Evolutionary conservation across 2,329 filamentous ascomycete genomes (phyloP).

Genomic region (Ophiostoma quercus): DNA sequence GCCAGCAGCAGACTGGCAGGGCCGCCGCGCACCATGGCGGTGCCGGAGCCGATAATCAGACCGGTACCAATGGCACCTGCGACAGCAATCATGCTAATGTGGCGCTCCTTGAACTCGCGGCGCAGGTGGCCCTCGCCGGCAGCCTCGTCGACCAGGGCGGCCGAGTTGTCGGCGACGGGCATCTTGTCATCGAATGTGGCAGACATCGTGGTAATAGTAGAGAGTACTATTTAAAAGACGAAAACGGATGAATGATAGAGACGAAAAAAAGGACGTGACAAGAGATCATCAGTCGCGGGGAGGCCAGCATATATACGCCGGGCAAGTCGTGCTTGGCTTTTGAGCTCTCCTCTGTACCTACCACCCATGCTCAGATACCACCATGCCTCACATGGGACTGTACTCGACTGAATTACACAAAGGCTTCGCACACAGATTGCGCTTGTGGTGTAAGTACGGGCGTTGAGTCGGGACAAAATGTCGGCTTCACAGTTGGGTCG

Average conservation of each 20-base stretch:
- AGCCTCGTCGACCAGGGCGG: not conserved
- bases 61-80: slow-evolving; percentile 46
- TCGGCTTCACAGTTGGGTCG: too few species aligned
- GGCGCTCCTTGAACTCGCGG: slow-evolving; percentile 39
- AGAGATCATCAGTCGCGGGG: not conserved
- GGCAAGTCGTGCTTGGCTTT: not conserved
- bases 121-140: slow-evolving; percentile 28
- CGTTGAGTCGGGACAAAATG: too few species aligned
- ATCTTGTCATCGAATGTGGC: slow-evolving; percentile 7
- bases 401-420: not conserved
- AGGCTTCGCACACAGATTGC: not conserved
- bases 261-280: not conserved
- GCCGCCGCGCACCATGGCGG: slow-evolving; percentile 44
- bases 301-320: slow-evolving; percentile 1
- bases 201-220: slow-evolving; percentile 1
- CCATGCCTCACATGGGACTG: not conserved
- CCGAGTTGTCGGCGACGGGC: not conserved
- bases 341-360: not conserved
- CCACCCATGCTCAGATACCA: not conserved
- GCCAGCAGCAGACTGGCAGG: slow-evolving; percentile 52
- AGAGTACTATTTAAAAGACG: not conserved
- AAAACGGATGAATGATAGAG: not conserved
- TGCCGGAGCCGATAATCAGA: slow-evolving; percentile 49
- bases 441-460: not conserved
- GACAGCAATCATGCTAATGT: slow-evolving; percentile 49